phyloP scores from a whole-genome alignment of 2,329 filamentous ascomycete genomes.

The Cyanodermella asteris region DNA sequence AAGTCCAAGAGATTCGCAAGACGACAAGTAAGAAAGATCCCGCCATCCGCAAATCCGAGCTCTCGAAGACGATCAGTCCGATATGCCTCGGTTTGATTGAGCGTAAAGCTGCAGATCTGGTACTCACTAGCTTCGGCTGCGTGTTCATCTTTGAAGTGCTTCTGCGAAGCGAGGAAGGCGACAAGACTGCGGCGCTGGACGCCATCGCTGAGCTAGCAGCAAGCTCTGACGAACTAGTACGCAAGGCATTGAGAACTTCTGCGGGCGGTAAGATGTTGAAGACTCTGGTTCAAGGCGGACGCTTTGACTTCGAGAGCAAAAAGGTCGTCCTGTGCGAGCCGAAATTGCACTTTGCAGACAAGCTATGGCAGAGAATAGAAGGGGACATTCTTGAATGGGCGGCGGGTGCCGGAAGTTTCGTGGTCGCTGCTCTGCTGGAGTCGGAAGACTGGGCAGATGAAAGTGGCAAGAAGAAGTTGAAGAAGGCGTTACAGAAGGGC shows the following conservation, averaged over 20 bases:
- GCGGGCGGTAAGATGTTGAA: constrained; percentile 69
- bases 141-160: constrained; percentile 71
- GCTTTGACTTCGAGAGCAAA: constrained; percentile 56
- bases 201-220: constrained; percentile 33
- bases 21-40: constrained; percentile 86
- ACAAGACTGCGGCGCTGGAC: constrained; percentile 52
- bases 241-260: constrained; percentile 37
- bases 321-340: constrained; percentile 50
- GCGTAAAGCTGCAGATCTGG: constrained; percentile 43
- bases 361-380: constrained; percentile 65
- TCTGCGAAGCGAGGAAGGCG: constrained; percentile 49
- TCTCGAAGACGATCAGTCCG: constrained; percentile 52
- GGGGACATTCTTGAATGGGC: constrained; percentile 62
- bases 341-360: constrained; percentile 55
- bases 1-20: constrained; percentile 58
- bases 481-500: constrained; percentile 48
- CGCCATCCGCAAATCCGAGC: constrained; percentile 49
- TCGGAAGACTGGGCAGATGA: constrained; percentile 45
- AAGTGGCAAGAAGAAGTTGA: constrained; percentile 44
- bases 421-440: constrained; percentile 63
- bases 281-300: constrained; percentile 70
- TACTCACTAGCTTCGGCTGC: constrained; percentile 59
- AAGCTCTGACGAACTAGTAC: constrained; percentile 17
- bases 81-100: constrained; percentile 54
- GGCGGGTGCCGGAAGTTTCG: constrained; percentile 65